Evolutionary conservation across 2,329 filamentous ascomycete genomes (phyloP).

Genomic region (Cephalotrichum gorgonifer): DNA sequence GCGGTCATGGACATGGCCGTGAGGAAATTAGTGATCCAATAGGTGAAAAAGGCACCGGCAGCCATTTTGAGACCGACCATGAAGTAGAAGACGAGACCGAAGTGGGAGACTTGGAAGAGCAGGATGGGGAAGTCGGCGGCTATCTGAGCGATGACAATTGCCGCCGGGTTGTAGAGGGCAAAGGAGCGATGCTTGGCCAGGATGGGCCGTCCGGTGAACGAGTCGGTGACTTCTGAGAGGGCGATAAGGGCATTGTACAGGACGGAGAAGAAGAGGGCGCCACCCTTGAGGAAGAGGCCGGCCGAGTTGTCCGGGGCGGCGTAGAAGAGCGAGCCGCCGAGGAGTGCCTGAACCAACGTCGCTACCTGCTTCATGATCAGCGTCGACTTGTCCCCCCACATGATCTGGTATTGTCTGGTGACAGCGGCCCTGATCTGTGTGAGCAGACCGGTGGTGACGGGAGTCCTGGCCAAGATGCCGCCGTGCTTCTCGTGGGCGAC

Average conservation of each 20-base stretch:
- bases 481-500: slow-evolving; percentile 45
- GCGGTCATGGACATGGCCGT: slow-evolving; percentile 48
- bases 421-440: slow-evolving; percentile 47
- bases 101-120: slow-evolving; percentile 46
- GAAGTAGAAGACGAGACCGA: slow-evolving; percentile 51
- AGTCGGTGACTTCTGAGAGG: slow-evolving; percentile 56
- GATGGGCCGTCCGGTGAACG: slow-evolving; percentile 49
- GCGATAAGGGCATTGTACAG: slow-evolving; percentile 52
- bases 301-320: slow-evolving; percentile 44
- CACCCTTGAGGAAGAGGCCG: slow-evolving; percentile 54
- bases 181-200: slow-evolving; percentile 49
- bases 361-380: slow-evolving; percentile 52
- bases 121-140: slow-evolving; percentile 44
- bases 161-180: slow-evolving; percentile 46
- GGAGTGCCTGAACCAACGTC: slow-evolving; percentile 48
- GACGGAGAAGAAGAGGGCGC: slow-evolving; percentile 54
- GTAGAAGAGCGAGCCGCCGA: slow-evolving; percentile 59
- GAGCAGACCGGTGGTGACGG: slow-evolving; percentile 43
- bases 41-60: slow-evolving; percentile 51
- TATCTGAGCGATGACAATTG: slow-evolving; percentile 47
- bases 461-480: slow-evolving; percentile 37
- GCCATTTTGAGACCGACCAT: slow-evolving; percentile 45
- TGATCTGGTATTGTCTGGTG: slow-evolving; percentile 51
- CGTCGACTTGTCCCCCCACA: slow-evolving; percentile 54
- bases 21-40: slow-evolving; percentile 41